Evolutionary conservation across 176 grass and related monocot genomes (phyloP).

Genomic region (Carex littledalei): DNA sequence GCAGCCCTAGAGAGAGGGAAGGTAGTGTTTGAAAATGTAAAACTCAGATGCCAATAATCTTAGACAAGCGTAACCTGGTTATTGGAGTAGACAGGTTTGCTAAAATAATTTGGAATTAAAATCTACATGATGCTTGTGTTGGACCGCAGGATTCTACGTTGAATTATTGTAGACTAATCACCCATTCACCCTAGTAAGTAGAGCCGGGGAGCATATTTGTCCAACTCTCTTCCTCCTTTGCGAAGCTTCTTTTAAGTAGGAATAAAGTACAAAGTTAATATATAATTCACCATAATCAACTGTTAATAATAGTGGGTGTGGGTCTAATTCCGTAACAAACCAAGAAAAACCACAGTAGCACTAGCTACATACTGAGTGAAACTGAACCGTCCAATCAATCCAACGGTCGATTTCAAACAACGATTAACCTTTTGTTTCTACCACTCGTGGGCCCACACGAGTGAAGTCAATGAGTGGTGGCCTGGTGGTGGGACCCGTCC

Average conservation of each 20-base stretch:
- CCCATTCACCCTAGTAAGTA: neutral
- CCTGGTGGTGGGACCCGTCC: neutral
- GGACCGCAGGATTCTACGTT: neutral
- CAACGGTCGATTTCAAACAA: constrained; percentile 13
- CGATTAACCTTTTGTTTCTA: neutral
- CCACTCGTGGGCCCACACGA: neutral
- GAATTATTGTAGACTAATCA: neutral
- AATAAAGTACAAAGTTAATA: neutral
- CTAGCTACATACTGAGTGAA: neutral
- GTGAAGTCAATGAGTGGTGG: constrained; percentile 22
- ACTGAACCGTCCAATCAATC: neutral
- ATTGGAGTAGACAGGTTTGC: neutral
- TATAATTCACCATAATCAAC: neutral
- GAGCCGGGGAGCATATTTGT: neutral
- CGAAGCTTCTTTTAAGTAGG: constrained; percentile 6
- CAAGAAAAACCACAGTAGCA: neutral
- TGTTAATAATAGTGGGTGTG: neutral
- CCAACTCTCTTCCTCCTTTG: neutral
- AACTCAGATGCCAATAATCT: too few relatives aligned
- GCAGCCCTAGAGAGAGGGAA: too few relatives aligned
- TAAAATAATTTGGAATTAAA: neutral
- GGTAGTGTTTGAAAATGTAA: too few relatives aligned
- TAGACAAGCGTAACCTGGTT: too few relatives aligned
- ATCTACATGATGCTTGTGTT: neutral
- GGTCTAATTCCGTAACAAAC: neutral